Evolutionary conservation across 1,139 yeast species (phyloP).

Genomic region (Maudiozyma humilis): DNA sequence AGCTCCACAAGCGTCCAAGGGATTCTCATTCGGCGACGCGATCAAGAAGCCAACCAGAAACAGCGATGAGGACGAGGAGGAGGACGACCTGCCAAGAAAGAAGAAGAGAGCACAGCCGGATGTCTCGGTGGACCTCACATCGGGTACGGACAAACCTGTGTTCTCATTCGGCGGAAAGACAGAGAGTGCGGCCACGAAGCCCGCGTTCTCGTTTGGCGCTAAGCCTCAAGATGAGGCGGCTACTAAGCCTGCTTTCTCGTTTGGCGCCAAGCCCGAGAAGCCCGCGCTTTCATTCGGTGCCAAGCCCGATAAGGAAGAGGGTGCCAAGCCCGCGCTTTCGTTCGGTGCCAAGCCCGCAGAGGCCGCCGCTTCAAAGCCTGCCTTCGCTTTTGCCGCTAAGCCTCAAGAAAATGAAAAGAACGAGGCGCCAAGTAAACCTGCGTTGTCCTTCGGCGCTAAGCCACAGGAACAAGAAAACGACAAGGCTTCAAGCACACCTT

Average conservation of each 20-base stretch:
- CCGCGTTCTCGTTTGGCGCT: conserved; percentile 2
- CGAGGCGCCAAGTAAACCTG: background rate
- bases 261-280: background rate
- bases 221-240: background rate
- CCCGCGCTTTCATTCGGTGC: conserved; percentile 7
- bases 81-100: conserved; percentile 10
- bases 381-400: conserved; percentile 7
- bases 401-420: background rate
- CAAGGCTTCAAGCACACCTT: background rate
- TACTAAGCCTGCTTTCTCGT: background rate
- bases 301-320: background rate
- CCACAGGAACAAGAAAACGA: background rate
- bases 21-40: background rate
- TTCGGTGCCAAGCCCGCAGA: background rate
- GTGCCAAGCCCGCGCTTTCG: conserved; percentile 9
- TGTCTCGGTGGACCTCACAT: conserved; percentile 7
- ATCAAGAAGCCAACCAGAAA: background rate
- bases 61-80: conserved; percentile 1
- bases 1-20: background rate
- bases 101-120: conserved; percentile 10
- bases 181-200: background rate
- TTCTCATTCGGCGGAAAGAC: conserved; percentile 10
- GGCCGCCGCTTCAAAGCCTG: conserved; percentile 2
- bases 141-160: conserved; percentile 7
- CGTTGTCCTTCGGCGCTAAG: background rate